A percentile compares a stretch with the other conserved stretches of the same genome.
Evolutionary conservation across 164 flowering plant species (phyloP).

Genomic region (Protea cynaroides): DNA sequence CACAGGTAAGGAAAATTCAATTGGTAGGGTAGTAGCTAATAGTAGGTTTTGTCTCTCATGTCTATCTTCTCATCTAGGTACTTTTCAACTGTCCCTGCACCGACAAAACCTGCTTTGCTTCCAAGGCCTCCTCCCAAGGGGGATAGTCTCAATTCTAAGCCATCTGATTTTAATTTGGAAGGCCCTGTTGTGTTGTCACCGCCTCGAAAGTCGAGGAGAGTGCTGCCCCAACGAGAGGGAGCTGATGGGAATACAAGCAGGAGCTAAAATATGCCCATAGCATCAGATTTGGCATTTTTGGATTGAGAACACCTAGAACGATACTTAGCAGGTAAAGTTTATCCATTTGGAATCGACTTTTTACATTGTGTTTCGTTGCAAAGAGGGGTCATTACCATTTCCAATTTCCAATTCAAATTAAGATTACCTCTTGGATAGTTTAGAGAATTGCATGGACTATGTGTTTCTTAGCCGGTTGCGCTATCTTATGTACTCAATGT

Average conservation of each 20-base stretch:
- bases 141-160: conserved; percentile 47
- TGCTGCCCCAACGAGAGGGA: conserved; percentile 68
- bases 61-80: conserved; percentile 45
- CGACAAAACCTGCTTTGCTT: conserved; percentile 77
- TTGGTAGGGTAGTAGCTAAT: neutral
- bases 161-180: conserved; percentile 39
- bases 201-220: conserved; percentile 78
- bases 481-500: no score
- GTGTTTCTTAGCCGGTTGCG: no score
- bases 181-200: conserved; percentile 91
- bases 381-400: neutral
- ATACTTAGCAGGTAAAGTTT: conserved; percentile 78
- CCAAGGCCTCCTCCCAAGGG: conserved; percentile 84
- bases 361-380: neutral
- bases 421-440: no score
- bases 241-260: conserved; percentile 37
- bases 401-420: no score
- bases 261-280: conserved; percentile 60
- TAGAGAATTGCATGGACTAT: no score
- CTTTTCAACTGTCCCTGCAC: conserved; percentile 77
- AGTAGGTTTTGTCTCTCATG: neutral
- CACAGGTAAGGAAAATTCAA: conserved; percentile 51
- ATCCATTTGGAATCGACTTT: neutral
- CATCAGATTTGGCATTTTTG: conserved; percentile 77
- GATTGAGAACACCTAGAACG: conserved; percentile 54